Percentiles rank a stretch among this genome's conserved stretches.
Conservation (phyloP, 2,329 filamentous ascomycete species). For the Fusarium chuoi region DNA sequence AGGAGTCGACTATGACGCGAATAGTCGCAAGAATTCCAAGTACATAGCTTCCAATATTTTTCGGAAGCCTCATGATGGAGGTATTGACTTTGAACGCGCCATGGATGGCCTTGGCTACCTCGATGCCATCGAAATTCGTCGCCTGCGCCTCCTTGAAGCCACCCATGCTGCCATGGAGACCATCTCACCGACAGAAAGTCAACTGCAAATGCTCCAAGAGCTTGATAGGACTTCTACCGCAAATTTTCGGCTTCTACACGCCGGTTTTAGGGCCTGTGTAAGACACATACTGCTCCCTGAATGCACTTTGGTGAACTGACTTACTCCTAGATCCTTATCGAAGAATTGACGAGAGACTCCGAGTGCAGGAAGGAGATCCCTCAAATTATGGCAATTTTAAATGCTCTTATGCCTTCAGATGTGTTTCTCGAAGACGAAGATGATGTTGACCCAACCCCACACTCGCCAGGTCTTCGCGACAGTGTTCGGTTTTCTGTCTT, state of each 20-base stretch:
- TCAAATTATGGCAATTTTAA: slow-evolving; percentile 49
- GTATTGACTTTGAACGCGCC: slow-evolving; percentile 39
- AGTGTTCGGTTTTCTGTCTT: slow-evolving; percentile 51
- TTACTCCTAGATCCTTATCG: slow-evolving; percentile 43
- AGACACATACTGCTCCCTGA: slow-evolving; percentile 7
- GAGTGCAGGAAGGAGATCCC: slow-evolving; percentile 18
- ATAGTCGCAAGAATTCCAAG: slow-evolving; percentile 45
- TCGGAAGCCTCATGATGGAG: slow-evolving; percentile 40
- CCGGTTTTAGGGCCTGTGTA: slow-evolving; percentile 50
- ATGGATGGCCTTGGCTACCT: slow-evolving; percentile 48
- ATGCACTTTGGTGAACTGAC: not conserved
- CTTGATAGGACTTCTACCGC: slow-evolving; percentile 44
- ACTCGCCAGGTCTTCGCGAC: slow-evolving; percentile 47
- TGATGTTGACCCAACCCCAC: slow-evolving; percentile 44
- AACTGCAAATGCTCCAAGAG: slow-evolving; percentile 42
- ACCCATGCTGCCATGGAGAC: slow-evolving; percentile 33
- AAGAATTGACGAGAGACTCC: slow-evolving; percentile 29
- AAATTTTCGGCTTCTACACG: slow-evolving; percentile 47
- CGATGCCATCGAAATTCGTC: slow-evolving; percentile 49
- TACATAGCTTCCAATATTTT: slow-evolving; percentile 44
- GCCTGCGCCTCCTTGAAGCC: slow-evolving; percentile 42
- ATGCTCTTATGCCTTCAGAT: slow-evolving; percentile 49
- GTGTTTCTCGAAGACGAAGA: slow-evolving; percentile 35
- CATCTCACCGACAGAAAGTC: slow-evolving; percentile 11
- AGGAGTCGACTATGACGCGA: slow-evolving; percentile 36